Percentiles rank a stretch among this genome's conserved stretches.
These are phyloP conservation scores for Imleria badia DNA, from an alignment of 768 basidiomycete genomes.

Conservation along the genomic window DNA sequence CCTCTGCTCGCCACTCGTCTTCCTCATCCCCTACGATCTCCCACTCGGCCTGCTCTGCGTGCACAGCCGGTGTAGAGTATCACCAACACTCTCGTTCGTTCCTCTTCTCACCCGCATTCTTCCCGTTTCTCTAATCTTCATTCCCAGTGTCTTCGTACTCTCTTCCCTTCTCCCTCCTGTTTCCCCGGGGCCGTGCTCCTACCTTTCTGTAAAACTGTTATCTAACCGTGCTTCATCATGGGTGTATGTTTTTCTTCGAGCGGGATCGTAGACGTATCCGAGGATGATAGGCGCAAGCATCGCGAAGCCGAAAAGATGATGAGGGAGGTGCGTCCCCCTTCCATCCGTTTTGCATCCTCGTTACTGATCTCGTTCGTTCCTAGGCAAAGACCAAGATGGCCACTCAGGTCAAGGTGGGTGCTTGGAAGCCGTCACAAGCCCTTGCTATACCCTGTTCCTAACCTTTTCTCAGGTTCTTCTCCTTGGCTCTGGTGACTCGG, in stretches of 20 bases:
- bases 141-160: neutral
- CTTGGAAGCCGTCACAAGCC: neutral
- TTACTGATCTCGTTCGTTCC: neutral
- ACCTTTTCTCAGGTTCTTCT: conserved; percentile 63
- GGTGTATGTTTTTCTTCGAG: conserved; percentile 76
- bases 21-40: neutral
- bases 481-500: conserved; percentile 90
- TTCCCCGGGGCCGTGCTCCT: conserved; percentile 16
- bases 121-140: neutral
- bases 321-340: conserved; percentile 55
- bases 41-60: conserved; percentile 19
- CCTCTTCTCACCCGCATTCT: neutral
- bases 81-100: neutral
- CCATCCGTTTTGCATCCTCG: neutral
- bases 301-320: conserved; percentile 75
- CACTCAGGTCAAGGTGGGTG: conserved; percentile 69
- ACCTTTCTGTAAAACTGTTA: neutral
- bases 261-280: conserved; percentile 55
- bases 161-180: neutral
- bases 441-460: neutral
- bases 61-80: conserved; percentile 13
- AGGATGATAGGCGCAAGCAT: conserved; percentile 66
- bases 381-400: conserved; percentile 76
- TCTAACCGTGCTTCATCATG: conserved; percentile 41
- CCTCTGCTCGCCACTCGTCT: conserved; percentile 4